These are phyloP conservation scores for Scedosporium boydii DNA, from an alignment of 2,329 filamentous ascomycete genomes.

Conservation along the genomic window DNA sequence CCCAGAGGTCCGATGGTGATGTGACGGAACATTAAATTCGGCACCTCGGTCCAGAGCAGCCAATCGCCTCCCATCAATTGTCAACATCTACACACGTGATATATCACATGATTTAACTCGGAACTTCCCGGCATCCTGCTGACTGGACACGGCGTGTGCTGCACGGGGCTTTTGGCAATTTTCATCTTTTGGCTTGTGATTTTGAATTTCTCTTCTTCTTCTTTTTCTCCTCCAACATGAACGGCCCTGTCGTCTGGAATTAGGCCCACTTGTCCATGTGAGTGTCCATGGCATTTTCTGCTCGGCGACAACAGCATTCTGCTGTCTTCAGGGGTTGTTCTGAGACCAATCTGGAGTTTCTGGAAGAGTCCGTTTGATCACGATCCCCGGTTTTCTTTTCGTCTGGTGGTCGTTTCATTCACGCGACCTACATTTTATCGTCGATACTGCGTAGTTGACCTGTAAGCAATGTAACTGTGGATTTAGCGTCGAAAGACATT, in stretches of 20 bases:
- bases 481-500: too few relatives aligned
- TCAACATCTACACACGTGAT: constrained; percentile 24
- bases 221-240: constrained; percentile 24
- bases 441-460: not conserved
- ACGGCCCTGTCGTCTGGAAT: constrained; percentile 1
- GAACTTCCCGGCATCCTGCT: not conserved
- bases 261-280: not conserved
- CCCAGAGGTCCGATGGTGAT: constrained; percentile 3
- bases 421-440: constrained; percentile 41
- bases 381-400: constrained; percentile 33
- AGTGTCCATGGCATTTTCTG: constrained; percentile 4
- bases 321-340: constrained; percentile 24
- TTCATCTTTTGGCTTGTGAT: not conserved
- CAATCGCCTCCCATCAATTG: constrained; percentile 29
- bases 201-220: constrained; percentile 7
- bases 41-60: constrained; percentile 33
- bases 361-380: constrained; percentile 46
- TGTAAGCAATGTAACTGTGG: too few relatives aligned
- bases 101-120: constrained; percentile 13
- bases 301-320: constrained; percentile 18
- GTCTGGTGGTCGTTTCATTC: constrained; percentile 48
- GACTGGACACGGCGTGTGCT: too few relatives aligned
- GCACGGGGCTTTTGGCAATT: too few relatives aligned
- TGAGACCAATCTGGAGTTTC: constrained; percentile 30
- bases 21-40: constrained; percentile 15